These are phyloP conservation scores for Epichloe coenophiala DNA, from an alignment of 2,329 filamentous ascomycete species.

Conservation along the genomic window DNA sequence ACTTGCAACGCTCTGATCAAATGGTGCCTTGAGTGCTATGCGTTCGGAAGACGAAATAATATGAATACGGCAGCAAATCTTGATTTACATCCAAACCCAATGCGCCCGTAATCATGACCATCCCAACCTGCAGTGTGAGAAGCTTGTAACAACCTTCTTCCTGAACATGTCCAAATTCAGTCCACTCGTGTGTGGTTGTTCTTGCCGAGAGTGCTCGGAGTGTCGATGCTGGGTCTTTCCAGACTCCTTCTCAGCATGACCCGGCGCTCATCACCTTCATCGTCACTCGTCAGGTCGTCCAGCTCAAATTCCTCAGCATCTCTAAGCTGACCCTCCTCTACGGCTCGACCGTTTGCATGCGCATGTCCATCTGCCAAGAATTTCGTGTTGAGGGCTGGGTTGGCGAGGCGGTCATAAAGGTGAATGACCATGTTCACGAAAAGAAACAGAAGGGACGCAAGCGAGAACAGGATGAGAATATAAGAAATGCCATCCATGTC, in stretches of 20 bases:
- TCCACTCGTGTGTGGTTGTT: conserved; percentile 17
- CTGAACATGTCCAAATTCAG: neutral
- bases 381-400: conserved; percentile 23
- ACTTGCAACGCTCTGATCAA: neutral
- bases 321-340: conserved; percentile 45
- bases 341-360: conserved; percentile 18
- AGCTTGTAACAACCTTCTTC: neutral
- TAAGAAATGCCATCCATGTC: conserved; percentile 83
- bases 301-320: conserved; percentile 92
- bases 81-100: neutral
- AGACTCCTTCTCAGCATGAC: conserved; percentile 21
- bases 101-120: neutral
- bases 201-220: conserved; percentile 24
- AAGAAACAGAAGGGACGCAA: conserved; percentile 82
- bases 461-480: conserved; percentile 78
- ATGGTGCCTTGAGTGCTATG: neutral
- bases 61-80: neutral
- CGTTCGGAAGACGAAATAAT: neutral
- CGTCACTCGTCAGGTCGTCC: conserved; percentile 78
- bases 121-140: neutral
- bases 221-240: conserved; percentile 25
- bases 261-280: conserved; percentile 51
- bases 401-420: conserved; percentile 57
- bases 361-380: conserved; percentile 23
- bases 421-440: conserved; percentile 78